phyloP scores from a whole-genome alignment of 306 rosid species.

The Parietaria judaica region DNA sequence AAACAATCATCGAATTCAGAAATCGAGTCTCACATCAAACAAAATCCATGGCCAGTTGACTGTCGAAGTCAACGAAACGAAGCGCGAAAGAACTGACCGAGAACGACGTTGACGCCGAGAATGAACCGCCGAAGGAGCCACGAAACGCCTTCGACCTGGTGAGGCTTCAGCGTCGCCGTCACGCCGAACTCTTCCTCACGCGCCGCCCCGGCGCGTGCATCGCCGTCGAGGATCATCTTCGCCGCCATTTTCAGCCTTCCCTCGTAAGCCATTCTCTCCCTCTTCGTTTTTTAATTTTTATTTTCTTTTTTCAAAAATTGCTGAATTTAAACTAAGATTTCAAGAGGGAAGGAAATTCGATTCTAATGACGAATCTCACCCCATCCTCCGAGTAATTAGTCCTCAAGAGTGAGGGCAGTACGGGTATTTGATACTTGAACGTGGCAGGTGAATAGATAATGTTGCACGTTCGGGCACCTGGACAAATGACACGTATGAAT shows the following conservation, averaged over 20 bases:
- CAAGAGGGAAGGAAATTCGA: conserved; percentile 20
- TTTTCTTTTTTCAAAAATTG: not conserved
- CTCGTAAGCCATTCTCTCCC: conserved; percentile 40
- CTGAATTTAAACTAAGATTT: conserved; percentile 14
- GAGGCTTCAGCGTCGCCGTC: conserved; percentile 63
- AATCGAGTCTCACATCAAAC: too few species aligned
- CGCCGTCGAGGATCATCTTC: conserved; percentile 31
- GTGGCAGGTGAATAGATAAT: too few species aligned
- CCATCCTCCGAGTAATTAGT: not conserved
- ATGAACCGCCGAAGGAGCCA: conserved; percentile 73
- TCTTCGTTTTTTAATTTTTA: not conserved
- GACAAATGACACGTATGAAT: too few species aligned
- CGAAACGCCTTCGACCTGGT: conserved; percentile 82
- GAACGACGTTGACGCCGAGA: conserved; percentile 85
- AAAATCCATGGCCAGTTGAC: not conserved
- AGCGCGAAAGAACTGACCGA: conserved; percentile 38
- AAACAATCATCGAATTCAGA: not conserved
- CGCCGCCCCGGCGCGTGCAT: conserved; percentile 26
- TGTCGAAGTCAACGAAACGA: conserved; percentile 12
- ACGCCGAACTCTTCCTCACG: conserved; percentile 46
- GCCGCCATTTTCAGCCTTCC: conserved; percentile 56
- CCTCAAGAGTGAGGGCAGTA: not conserved
- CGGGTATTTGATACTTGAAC: not conserved
- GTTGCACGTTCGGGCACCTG: too few species aligned
- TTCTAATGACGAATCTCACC: conserved; percentile 2